A percentile compares a stretch with the other conserved stretches of the same genome.
phyloP scores from a whole-genome alignment of 257 asterid species.

The Lavandula angustifolia region DNA sequence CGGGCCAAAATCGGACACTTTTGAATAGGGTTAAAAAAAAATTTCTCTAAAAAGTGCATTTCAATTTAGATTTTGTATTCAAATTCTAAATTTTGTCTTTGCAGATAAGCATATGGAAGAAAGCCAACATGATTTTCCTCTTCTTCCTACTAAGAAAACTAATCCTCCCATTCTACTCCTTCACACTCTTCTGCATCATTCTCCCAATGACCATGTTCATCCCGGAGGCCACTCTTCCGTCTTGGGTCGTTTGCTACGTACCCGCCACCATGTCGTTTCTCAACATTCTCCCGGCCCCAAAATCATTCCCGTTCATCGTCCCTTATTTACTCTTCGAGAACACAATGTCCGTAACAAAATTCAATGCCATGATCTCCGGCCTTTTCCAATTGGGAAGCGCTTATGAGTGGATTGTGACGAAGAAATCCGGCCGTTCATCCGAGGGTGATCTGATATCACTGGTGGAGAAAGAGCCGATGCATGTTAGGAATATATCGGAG shows the following conservation, averaged over 20 bases:
- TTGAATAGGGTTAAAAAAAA: too few relatives aligned
- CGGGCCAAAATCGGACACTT: background rate
- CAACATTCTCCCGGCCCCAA: conserved; percentile 82
- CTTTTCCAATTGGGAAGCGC: conserved; percentile 90
- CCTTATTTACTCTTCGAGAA: conserved; percentile 87
- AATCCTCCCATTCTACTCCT: conserved; percentile 82
- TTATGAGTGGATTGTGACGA: too few relatives aligned
- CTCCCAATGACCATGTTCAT: conserved; percentile 92
- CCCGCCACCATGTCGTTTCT: conserved; percentile 79
- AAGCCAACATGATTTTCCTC: conserved; percentile 49
- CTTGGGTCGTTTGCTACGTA: conserved; percentile 82
- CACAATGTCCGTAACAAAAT: conserved; percentile 95
- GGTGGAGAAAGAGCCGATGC: conserved; percentile 43
- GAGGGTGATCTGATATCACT: conserved; percentile 68
- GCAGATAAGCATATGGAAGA: conserved; percentile 56
- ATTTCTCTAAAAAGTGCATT: too few relatives aligned
- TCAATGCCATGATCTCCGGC: conserved; percentile 90
- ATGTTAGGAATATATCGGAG: conserved; percentile 45
- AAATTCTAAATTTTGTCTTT: conserved; percentile 16
- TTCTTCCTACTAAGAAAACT: conserved; percentile 74
- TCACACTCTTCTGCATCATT: conserved; percentile 83
- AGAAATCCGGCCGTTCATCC: conserved; percentile 82
- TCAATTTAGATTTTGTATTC: too few relatives aligned
- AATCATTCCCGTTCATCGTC: conserved; percentile 82
- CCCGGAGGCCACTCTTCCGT: conserved; percentile 89